These are phyloP conservation scores for Conoideocrella luteorostrata DNA, from an alignment of 2,329 filamentous ascomycete genomes.

Conservation along the genomic window DNA sequence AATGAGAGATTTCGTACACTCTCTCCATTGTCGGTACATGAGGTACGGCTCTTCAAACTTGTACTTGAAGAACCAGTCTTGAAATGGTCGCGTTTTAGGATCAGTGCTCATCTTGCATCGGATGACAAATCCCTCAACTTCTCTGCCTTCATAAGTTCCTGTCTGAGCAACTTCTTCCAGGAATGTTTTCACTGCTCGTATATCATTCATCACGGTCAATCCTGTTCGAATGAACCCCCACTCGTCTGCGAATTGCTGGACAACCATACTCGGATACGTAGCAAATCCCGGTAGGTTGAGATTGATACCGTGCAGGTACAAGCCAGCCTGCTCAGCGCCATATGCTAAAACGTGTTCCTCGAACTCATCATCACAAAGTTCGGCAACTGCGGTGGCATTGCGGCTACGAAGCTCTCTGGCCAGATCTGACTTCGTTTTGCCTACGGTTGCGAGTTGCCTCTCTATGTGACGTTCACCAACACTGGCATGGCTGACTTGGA, in stretches of 20 bases:
- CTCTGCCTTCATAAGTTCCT: conserved; percentile 81
- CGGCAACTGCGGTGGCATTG: conserved; percentile 91
- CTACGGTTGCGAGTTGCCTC: conserved; percentile 67
- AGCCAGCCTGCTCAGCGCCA: conserved; percentile 70
- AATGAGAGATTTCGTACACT: conserved; percentile 90
- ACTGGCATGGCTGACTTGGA: conserved; percentile 70
- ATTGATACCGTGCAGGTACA: conserved; percentile 95
- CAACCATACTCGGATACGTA: conserved; percentile 75
- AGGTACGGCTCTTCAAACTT: conserved; percentile 99
- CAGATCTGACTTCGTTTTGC: conserved; percentile 72
- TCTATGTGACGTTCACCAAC: conserved; percentile 80
- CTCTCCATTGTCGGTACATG: conserved; percentile 98
- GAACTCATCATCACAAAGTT: conserved; percentile 92
- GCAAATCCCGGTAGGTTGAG: conserved; percentile 88
- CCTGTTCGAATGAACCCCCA: conserved; percentile 94
- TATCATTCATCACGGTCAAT: conserved; percentile 68
- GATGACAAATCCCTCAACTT: conserved; percentile 95
- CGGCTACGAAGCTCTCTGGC: conserved; percentile 67
- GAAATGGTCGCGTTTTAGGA: conserved; percentile 47
- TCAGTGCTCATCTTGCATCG: conserved; percentile 68
- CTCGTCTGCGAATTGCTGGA: conserved; percentile 80
- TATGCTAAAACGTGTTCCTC: conserved; percentile 97
- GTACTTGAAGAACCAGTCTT: conserved; percentile 99
- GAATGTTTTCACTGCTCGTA: conserved; percentile 69
- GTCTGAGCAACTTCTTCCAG: conserved; percentile 81